A percentile compares a stretch with the other conserved stretches of the same genome.
phyloP scores from a whole-genome alignment of 768 basidiomycete species.

The Leccinum uliginosum region DNA sequence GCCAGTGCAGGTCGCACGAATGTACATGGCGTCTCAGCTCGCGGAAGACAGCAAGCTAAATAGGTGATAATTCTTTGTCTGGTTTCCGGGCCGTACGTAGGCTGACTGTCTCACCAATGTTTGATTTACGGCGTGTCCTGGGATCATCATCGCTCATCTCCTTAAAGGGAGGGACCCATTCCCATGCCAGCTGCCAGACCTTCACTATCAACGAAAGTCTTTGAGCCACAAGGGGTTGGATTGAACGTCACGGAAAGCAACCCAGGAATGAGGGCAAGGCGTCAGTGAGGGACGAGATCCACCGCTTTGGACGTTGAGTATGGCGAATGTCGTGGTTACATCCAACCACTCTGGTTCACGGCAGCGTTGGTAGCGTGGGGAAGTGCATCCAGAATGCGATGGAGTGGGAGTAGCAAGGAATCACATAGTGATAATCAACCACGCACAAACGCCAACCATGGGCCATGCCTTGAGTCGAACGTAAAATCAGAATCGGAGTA shows the following conservation, averaged over 20 bases:
- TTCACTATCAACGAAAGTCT: neutral
- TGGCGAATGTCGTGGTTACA: neutral
- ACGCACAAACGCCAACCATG: conserved; percentile 20
- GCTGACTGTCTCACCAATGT: conserved; percentile 4
- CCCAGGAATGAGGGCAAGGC: conserved; percentile 17
- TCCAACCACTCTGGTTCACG: neutral
- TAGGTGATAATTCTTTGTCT: conserved; percentile 10
- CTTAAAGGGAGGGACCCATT: conserved; percentile 8
- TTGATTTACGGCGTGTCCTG: conserved; percentile 12
- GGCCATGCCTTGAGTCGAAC: conserved; percentile 6
- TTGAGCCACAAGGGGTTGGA: conserved; percentile 4
- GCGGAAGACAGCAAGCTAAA: conserved; percentile 8
- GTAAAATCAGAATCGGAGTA: conserved; percentile 17
- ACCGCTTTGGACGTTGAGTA: neutral
- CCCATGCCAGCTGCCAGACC: conserved; percentile 6
- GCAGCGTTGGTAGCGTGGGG: neutral
- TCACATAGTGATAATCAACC: conserved; percentile 15
- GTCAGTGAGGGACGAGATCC: neutral
- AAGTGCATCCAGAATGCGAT: conserved; percentile 1
- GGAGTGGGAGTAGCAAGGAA: neutral
- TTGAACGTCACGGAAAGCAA: conserved; percentile 6
- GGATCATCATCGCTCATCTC: neutral
- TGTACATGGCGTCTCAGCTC: neutral
- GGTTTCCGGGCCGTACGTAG: neutral
- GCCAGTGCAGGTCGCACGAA: conserved; percentile 9